phyloP scores from a whole-genome alignment of 176 grass and related monocot species.

The Chrysopogon serrulatus region DNA sequence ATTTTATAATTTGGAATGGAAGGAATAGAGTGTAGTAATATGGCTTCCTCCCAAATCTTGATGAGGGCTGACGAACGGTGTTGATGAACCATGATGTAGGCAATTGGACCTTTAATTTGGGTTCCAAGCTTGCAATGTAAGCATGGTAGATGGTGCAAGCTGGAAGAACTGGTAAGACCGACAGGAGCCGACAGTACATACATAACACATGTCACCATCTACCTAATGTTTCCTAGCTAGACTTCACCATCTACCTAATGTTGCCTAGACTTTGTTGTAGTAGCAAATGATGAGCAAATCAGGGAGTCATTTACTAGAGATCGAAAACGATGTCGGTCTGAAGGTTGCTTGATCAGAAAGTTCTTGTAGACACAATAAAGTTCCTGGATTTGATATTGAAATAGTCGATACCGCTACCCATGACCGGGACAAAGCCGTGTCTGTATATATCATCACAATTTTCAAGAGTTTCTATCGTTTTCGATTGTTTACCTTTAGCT shows the following conservation, averaged over 20 bases:
- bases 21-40: too few relatives aligned
- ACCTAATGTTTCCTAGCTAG: neutral
- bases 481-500: conserved; percentile 1
- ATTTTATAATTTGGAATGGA: too few relatives aligned
- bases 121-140: too few relatives aligned
- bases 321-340: neutral
- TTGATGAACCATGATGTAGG: too few relatives aligned
- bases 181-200: neutral
- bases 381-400: neutral
- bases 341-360: neutral
- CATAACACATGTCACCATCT: neutral
- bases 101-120: too few relatives aligned
- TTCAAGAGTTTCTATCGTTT: neutral
- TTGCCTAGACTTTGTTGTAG: neutral
- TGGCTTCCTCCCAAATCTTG: too few relatives aligned
- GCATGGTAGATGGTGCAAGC: neutral
- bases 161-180: neutral
- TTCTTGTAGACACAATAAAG: neutral
- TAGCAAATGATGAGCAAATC: neutral
- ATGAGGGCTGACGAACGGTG: too few relatives aligned
- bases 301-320: neutral
- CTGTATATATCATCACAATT: neutral
- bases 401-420: neutral
- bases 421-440: neutral
- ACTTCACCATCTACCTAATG: neutral